Evolutionary conservation across 1,284 basidiomycete genomes (phyloP).

Genomic region (Farysia itapuensis): DNA sequence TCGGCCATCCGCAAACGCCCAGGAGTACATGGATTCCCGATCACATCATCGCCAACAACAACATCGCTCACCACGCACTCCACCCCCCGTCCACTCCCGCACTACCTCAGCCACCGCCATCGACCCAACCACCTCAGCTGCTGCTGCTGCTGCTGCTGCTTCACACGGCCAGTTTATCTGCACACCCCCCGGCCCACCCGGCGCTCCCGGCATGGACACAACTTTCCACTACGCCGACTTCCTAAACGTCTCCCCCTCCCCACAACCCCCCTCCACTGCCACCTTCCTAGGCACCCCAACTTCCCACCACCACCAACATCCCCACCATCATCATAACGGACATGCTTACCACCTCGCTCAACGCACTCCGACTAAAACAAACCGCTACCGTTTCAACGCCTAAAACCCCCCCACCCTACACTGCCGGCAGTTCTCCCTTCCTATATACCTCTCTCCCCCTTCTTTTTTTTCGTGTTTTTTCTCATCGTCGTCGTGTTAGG

Average conservation of each 20-base stretch:
- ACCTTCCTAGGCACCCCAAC: not conserved
- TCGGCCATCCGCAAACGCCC: slow-evolving; percentile 7
- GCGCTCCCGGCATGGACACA: slow-evolving; percentile 16
- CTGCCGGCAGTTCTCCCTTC: too few species aligned
- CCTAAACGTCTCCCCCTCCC: slow-evolving; percentile 38
- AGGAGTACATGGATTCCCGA: slow-evolving; percentile 13
- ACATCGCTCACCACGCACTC: slow-evolving; percentile 4
- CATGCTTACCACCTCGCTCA: too few species aligned
- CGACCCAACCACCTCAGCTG: too few species aligned
- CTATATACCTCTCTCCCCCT: too few species aligned
- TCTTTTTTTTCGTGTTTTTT: too few species aligned
- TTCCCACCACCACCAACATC: not conserved
- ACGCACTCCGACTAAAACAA: slow-evolving; percentile 15
- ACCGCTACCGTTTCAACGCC: slow-evolving; percentile 14
- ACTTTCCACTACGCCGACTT: slow-evolving; percentile 45
- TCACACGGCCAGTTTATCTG: not conserved
- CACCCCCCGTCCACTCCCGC: slow-evolving; percentile 2
- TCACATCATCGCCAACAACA: too few species aligned
- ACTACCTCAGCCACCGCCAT: not conserved
- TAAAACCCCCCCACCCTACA: too few species aligned
- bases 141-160: too few species aligned
- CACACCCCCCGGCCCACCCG: slow-evolving; percentile 10
- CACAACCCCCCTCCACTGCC: slow-evolving; percentile 23
- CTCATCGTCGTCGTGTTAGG: too few species aligned
- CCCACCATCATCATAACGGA: too few species aligned